Base-by-base conservation (phyloP, 495 filamentous ascomycete genomes). In the Penicillium paxilli region DNA sequence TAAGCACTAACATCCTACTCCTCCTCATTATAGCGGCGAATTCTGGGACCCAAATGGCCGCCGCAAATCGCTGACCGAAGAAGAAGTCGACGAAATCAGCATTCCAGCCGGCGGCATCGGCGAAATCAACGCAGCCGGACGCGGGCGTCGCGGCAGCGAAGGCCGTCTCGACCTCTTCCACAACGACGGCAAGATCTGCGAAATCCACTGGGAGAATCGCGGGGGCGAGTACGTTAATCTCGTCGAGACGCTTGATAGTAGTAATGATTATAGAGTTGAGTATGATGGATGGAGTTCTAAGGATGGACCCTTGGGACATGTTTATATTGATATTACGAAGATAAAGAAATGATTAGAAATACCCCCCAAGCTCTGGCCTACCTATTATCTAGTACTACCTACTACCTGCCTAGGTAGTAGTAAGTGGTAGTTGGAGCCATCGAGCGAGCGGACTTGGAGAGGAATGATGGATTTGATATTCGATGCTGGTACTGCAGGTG, bases 131-230 rank as follows among this genome's bases (percentile, higher is more conserved):
- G 71, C 71, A 20, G n/a, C n/a, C n/a, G 17, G 35, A 19, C 58
- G 58, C 8, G 60, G 71, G 44, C 65, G 69, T 20, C 63, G 71
- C 16, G 71, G 71, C 55, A 72, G 69, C 40, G 71, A 74, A 42
- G 71, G 71, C 24, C 65, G 69, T 32, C 57, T 74, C 23, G 71
- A 74, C 53, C 51, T 74, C 14, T 74, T 71, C 54, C 64, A 72
- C 53, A 64, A 61, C 51, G 54, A 72, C 20, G 42, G 40, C 47
- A 74, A 74, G 63, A 74, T 74, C 40, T 74, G 71, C 44, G 71
- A 74, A 47, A 60, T 74, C 14, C 71, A 74, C 47, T 74, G 71
- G 71, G 71, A 74, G 53, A 74, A 74, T 50, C 63, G 69, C 17
- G 53, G 57, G 6, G 63, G 62, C 30, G 57, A 62, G 0, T 40